Evolutionary conservation across 495 filamentous ascomycete genomes (phyloP), one percentile per base, ranked within the genome.

Genomic region (Oleoguttula mirabilis): DNA sequence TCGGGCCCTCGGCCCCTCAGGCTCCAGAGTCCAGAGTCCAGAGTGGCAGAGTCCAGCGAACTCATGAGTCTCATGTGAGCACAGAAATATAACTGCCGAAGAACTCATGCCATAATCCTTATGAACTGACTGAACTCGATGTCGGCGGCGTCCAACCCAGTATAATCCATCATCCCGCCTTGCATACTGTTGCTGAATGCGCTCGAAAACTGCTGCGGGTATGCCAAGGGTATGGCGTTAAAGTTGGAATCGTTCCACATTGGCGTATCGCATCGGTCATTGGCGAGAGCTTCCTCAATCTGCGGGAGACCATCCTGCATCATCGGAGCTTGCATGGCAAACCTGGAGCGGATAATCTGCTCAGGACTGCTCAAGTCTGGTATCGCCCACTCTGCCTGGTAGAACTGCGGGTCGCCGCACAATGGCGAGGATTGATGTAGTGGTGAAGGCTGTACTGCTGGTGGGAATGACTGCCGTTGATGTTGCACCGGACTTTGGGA

Each of bases 351-450:
- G 21, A 46, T 40, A 7, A 44, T 10, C 11, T 6, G 15, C 16
- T 51, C 30, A 4, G 47, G 22, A 7, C 35, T 11, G 36, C 35
- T 44, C 10, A 44, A 1, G 15, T 46, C 43, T 1, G 34, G 23
- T 7, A 39, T 28, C n/a, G 37, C 4, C 48, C 48, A 51, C 8
- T 46, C 37, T 1, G 48, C 34, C 21, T 51, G 43, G 27, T 41
- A 51, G 30, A 51, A 34, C 6, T 38, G 42, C 4, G 43, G 43
- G 20, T 47, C 43, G 37, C 43, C 35, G 6, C 30, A 12, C 12
- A 42, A 10, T 4, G 48, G 43, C 11, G 43, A 31, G 5, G 16
- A 4, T 17, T 45, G 43, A n/a, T n/a, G n/a, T n/a, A n/a, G n/a
- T 10, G 28, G 34, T 14, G 39, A 40, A 8, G 25, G 17, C 31